Base-by-base conservation (phyloP, 352 stramenopile species). In the Globisporangium viniferum region DNA sequence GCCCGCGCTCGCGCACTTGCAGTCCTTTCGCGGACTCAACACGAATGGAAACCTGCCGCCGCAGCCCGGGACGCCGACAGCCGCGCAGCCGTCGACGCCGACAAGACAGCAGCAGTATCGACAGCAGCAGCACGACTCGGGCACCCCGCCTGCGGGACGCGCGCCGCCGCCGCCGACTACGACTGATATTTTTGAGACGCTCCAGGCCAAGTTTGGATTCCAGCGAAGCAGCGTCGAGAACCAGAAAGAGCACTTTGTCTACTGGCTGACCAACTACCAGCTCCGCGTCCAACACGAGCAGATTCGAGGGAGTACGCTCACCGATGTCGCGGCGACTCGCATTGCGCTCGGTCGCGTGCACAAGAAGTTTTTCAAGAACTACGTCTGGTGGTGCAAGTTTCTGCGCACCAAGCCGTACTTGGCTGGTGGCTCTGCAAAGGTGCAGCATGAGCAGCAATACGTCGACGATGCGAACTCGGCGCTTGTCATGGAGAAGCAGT, bases 301-400 rank as follows among this genome's bases (percentile, higher is more conserved):
- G 14, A 62, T 71, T 0, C 63, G 70, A 14, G 78, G 71, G 5
- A 72, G 73, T 14, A 73, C 73, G 31, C 60, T 83, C 9, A 75
- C 59, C 14, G 71, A 71, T n/a, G 80, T 77, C 51, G 81, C 79
- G 41, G 73, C 85, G 5, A 84, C 80, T 18, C 76, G 79, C 64
- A 71, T 78, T 44, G 85, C 85, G 49, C 77, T 94, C 33, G 68
- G 65, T 12, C 75, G 80, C 22, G 78, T 94, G 57, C 87, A 94
- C 70, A 60, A 68, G 18, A 93, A 92, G 68, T 90, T 99, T 24
- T 94, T 97, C 70, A 86, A 85, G 46, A 98, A 98, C 76, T 98
- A 98, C 74, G 68, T 77, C 46, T 88, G 92, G 67, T 99, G 98
- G 98, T 99, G 97, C 76, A 84, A 91, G 59, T 97, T 97, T 55